Base-by-base conservation (phyloP, 1,284 basidiomycete genomes). In the Pascua guehoae region DNA sequence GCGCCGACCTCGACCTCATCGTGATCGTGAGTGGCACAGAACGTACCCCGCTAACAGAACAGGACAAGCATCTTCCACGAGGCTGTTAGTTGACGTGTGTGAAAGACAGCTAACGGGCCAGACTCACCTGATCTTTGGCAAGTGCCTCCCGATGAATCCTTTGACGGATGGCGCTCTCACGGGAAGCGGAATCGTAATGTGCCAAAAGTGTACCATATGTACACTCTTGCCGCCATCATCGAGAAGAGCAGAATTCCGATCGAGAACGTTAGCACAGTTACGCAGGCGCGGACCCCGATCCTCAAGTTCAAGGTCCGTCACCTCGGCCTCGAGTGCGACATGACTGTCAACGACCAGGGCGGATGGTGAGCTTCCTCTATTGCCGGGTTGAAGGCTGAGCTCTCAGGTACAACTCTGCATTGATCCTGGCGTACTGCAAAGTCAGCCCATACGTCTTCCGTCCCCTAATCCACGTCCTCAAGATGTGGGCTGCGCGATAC, bases 281-380 rank as follows among this genome's bases (percentile, higher is more conserved):
- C 54, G 5, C 49, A 47, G 14, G 75, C 76, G 0, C 67, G 49
- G 15, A 73, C 72, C 0, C 76, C 76, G 1, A 78, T 78, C 45
- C 72, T 75, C 60, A 78, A 78, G 53, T 78, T 76, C 61, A 61
- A 53, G 12, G 66, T 69, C 43, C 53, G 58, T 0, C 18, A 36
- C 14, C 50, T 61, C 7, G 60, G 53, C 10, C 56, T 69, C 32
- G 55, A 70, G 36, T 69, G 73, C 41, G 76, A 78, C 57, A 63
- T 78, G 53, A 75, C 73, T 51, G 66, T 70, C 32, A 79, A 79
- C 53, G 76, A 78, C 57, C 65, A 77, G 2, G 72, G 73, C 5
- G 72, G 72, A 47, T 74, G 73, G 72, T 74, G 41, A 63, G 72
- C 65, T 12, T 7, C n/a, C n/a, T n/a, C n/a, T n/a, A n/a, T n/a